Evolutionary conservation across 2,329 filamentous ascomycete genomes (phyloP).

Genomic region (Beauveria caledonica): DNA sequence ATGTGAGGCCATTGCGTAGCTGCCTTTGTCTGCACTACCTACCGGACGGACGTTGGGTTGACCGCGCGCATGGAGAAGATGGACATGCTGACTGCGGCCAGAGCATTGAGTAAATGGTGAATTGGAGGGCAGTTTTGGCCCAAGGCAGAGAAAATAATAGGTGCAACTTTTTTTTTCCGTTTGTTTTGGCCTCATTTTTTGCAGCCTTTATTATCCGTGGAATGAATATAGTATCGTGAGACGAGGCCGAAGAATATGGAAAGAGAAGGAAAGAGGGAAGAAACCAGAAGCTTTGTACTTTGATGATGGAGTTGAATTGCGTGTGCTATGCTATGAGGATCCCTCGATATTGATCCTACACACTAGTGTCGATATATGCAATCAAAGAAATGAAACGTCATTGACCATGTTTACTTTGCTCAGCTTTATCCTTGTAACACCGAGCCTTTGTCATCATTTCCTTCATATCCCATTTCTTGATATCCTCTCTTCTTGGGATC

Average conservation of each 20-base stretch:
- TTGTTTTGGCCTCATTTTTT: not conserved
- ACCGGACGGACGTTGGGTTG: too few species aligned
- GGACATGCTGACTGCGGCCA: not conserved
- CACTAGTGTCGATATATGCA: not conserved
- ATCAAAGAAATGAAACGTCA: not conserved
- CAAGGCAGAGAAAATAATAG: not conserved
- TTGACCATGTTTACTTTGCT: not conserved
- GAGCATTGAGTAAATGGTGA: not conserved
- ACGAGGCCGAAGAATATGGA: too few species aligned
- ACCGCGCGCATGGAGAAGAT: not conserved
- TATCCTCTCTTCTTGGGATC: not conserved
- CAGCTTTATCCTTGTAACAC: not conserved
- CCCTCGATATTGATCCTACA: not conserved
- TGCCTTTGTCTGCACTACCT: not conserved
- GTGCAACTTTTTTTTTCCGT: not conserved
- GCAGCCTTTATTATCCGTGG: not conserved
- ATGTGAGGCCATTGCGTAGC: not conserved
- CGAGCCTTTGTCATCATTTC: not conserved
- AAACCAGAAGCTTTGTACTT: too few species aligned
- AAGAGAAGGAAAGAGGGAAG: too few species aligned
- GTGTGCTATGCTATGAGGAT: not conserved
- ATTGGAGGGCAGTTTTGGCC: not conserved
- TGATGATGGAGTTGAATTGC: too few species aligned
- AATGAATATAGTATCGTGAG: too few species aligned
- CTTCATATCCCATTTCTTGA: not conserved